Conservation (phyloP, 2,329 filamentous ascomycete species). For the Trichophyton rubrum region DNA sequence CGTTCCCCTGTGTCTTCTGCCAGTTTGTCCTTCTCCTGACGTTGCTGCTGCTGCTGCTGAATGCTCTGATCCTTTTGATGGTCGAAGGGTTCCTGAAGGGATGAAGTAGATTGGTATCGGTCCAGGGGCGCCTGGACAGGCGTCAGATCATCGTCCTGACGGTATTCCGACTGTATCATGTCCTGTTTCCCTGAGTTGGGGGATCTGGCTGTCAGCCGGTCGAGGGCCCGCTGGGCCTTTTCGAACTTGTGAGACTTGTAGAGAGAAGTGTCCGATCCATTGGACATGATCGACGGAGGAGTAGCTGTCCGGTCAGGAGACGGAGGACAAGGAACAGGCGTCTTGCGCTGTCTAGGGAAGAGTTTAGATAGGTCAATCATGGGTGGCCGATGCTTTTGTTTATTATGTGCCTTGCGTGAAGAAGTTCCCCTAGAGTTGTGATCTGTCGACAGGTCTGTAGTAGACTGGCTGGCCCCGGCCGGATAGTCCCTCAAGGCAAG, state of each 20-base stretch:
- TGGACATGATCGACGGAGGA: constrained; percentile 25
- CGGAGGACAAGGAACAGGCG: constrained; percentile 22
- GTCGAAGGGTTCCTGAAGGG: background rate
- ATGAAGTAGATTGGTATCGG: background rate
- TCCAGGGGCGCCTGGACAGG: background rate
- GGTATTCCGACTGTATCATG: constrained; percentile 15
- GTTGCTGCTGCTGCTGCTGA: constrained; percentile 5
- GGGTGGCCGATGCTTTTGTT: constrained; percentile 28
- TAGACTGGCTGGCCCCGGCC: constrained; percentile 9
- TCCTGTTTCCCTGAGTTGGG: constrained; percentile 12
- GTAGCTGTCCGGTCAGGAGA: constrained; percentile 27
- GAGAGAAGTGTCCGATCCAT: constrained; percentile 22
- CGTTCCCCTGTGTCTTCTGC: background rate
- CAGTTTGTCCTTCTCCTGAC: background rate
- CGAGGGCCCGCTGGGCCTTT: constrained; percentile 13
- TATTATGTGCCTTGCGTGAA: constrained; percentile 13
- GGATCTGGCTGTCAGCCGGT: constrained; percentile 20
- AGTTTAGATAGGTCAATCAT: constrained; percentile 32
- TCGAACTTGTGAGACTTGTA: constrained; percentile 15
- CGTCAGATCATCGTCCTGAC: constrained; percentile 1
- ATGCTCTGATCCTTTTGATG: background rate
- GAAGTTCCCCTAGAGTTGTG: constrained; percentile 5
- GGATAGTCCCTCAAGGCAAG: constrained; percentile 12
- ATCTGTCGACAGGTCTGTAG: constrained; percentile 11
- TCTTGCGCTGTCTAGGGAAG: constrained; percentile 29